Conservation (phyloP, 352 stramenopile species). For the Halophytophthora polymorphica region DNA sequence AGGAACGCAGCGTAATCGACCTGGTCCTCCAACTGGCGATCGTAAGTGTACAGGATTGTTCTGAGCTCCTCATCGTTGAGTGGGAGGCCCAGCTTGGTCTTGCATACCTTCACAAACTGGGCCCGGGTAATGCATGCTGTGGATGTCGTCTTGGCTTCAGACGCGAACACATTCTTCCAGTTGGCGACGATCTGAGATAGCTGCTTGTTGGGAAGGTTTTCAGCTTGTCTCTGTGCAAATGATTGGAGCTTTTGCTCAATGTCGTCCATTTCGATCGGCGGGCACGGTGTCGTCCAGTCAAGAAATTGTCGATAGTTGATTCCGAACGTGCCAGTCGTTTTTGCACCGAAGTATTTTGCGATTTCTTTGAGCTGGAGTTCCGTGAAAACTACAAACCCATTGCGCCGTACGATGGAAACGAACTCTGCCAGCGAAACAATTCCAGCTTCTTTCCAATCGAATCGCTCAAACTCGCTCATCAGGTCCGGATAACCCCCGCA, state of each 20-base stretch:
- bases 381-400: constrained; percentile 50
- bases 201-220: constrained; percentile 24
- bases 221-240: constrained; percentile 33
- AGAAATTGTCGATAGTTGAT: constrained; percentile 71
- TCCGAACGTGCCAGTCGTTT: constrained; percentile 39
- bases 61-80: constrained; percentile 52
- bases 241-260: constrained; percentile 51
- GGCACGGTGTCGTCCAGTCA: constrained; percentile 55
- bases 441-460: constrained; percentile 55
- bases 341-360: constrained; percentile 51
- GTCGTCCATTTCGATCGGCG: constrained; percentile 30
- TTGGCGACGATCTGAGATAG: constrained; percentile 33
- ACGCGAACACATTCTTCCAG: constrained; percentile 42
- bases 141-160: constrained; percentile 18
- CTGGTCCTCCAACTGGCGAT: constrained; percentile 43
- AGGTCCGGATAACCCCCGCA: constrained; percentile 32
- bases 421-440: constrained; percentile 52
- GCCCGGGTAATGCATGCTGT: constrained; percentile 25
- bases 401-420: constrained; percentile 25
- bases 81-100: constrained; percentile 30
- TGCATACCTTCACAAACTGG: constrained; percentile 40
- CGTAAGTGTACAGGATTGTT: constrained; percentile 50
- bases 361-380: constrained; percentile 36
- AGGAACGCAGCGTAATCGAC: constrained; percentile 52
- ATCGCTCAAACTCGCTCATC: constrained; percentile 53